Evolutionary conservation across 305 asterid genomes (phyloP).

Genomic region (Solanum hybrid): DNA sequence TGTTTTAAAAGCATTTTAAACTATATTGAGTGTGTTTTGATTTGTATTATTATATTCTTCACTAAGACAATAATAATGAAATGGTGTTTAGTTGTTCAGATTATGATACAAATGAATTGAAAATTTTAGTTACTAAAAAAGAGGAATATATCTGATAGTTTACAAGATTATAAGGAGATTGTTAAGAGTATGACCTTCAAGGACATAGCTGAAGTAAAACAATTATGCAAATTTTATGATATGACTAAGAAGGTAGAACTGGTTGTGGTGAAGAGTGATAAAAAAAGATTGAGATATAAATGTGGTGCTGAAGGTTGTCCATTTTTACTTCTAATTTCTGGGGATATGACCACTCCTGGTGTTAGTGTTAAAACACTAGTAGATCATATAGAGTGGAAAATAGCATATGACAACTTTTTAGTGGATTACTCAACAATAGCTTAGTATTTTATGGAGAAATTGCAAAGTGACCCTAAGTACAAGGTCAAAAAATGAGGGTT

Average conservation of each 20-base stretch:
- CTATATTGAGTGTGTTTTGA: background rate
- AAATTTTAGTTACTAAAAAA: background rate
- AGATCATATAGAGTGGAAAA: background rate
- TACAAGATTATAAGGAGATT: background rate
- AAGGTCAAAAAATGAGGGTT: background rate
- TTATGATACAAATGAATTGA: background rate
- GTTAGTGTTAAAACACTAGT: background rate
- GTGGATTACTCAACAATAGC: background rate
- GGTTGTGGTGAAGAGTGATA: background rate
- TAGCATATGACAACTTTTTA: background rate
- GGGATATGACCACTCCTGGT: background rate
- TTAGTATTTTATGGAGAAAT: background rate
- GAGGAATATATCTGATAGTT: background rate
- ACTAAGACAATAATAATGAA: fast-evolving
- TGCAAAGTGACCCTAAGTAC: background rate
- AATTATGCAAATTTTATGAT: background rate
- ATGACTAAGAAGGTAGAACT: background rate
- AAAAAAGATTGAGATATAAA: background rate
- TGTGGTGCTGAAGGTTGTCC: background rate
- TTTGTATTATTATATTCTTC: no score
- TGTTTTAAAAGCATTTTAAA: background rate
- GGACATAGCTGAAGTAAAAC: background rate
- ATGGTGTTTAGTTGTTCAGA: background rate
- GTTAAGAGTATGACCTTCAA: background rate
- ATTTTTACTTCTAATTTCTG: background rate